A percentile compares a stretch with the other conserved stretches of the same genome.
Evolutionary conservation across 345 rosid genomes (phyloP).

Genomic region (Salix exigua): DNA sequence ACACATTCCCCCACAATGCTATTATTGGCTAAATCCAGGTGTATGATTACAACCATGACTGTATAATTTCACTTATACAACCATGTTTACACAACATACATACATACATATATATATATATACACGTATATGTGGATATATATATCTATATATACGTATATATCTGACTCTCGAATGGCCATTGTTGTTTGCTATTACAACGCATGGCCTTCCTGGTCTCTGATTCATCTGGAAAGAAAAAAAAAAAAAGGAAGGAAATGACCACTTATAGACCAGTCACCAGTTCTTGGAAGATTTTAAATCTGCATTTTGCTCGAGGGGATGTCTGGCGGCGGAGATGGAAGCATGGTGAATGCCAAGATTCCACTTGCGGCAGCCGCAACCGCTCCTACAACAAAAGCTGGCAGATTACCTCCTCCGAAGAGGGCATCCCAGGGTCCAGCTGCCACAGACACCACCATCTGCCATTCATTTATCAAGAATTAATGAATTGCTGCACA

Average conservation of each 20-base stretch:
- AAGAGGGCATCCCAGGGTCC: constrained; percentile 72
- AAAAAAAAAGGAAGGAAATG: background rate
- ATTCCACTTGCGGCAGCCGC: constrained; percentile 59
- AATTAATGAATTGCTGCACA: too few relatives aligned
- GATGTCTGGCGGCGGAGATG: constrained; percentile 62
- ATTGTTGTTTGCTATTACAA: background rate
- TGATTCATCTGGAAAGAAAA: background rate
- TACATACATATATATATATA: background rate
- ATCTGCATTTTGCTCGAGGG: constrained; percentile 4
- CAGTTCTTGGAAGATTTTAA: background rate
- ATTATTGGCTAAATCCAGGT: background rate
- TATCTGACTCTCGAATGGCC: background rate
- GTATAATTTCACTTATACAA: background rate
- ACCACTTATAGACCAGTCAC: background rate
- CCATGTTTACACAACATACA: background rate
- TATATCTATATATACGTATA: too few relatives aligned
- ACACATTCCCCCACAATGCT: background rate
- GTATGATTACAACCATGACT: background rate
- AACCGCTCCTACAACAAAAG: constrained; percentile 61
- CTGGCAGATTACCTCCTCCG: constrained; percentile 86
- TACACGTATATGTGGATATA: too few relatives aligned
- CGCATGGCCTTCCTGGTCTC: background rate
- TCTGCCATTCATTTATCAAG: constrained; percentile 27
- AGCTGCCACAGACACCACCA: constrained; percentile 58
- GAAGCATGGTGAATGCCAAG: constrained; percentile 56